Conservation (phyloP, 805 yeast species). For the Metschnikowia noctiluminum region DNA sequence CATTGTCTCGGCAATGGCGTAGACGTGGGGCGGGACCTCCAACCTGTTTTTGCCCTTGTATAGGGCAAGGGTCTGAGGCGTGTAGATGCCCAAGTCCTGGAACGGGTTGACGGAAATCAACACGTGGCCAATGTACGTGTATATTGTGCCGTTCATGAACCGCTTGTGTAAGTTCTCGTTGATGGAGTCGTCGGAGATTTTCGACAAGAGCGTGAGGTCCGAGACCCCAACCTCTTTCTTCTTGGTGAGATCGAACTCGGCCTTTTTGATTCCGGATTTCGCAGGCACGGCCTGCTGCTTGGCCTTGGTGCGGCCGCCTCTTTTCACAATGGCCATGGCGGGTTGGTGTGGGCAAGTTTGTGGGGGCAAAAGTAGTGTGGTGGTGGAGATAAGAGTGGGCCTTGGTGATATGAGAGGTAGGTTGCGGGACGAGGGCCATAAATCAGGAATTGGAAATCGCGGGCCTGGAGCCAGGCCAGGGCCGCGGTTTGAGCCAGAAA, state of each 20-base stretch:
- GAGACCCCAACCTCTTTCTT: conserved; percentile 98
- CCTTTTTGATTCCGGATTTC: conserved; percentile 68
- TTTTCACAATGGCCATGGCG: conserved; percentile 70
- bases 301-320: conserved; percentile 59
- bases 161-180: conserved; percentile 87
- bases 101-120: conserved; percentile 95
- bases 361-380: not conserved
- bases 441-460: not conserved
- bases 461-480: not conserved
- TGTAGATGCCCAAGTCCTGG: conserved; percentile 92
- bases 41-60: conserved; percentile 90
- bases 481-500: too few relatives aligned
- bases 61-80: conserved; percentile 66
- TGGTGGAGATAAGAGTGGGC: too few relatives aligned
- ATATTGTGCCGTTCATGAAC: conserved; percentile 84
- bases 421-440: not conserved
- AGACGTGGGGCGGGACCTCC: conserved; percentile 98
- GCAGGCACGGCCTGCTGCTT: conserved; percentile 57
- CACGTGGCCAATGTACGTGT: conserved; percentile 92
- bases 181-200: conserved; percentile 87
- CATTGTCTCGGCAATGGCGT: conserved; percentile 96
- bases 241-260: conserved; percentile 81
- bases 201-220: conserved; percentile 84
- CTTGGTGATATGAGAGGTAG: not conserved
- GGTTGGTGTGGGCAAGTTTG: not conserved